Percentiles rank a stretch among this genome's conserved stretches.
phyloP scores from a whole-genome alignment of 139 green algal genomes.

The Coelastrella sp. region DNA sequence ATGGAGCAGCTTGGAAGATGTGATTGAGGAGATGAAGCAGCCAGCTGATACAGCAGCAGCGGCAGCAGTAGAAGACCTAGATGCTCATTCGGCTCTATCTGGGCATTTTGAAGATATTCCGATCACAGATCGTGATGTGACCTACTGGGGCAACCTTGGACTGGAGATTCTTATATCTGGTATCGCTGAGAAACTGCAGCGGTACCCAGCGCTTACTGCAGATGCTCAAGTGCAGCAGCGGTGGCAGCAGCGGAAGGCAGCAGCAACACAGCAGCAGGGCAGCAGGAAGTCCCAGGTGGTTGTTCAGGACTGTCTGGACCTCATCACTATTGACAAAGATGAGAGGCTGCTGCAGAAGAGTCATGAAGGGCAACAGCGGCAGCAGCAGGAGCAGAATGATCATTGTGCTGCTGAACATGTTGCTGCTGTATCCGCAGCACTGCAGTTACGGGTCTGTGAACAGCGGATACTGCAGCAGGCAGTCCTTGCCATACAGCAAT shows the following conservation, averaged over 20 bases:
- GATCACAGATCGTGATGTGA: not conserved
- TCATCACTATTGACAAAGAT: not conserved
- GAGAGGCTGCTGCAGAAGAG: not conserved
- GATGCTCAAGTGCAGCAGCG: not conserved
- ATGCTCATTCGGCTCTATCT: not conserved
- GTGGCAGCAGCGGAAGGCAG: not conserved
- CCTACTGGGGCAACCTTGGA: slow-evolving; percentile 1
- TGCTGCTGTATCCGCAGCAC: slow-evolving; percentile 18
- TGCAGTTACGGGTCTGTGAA: slow-evolving; percentile 23
- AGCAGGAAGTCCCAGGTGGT: not conserved
- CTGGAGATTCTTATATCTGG: slow-evolving; percentile 6
- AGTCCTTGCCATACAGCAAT: not conserved
- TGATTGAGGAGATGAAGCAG: not conserved
- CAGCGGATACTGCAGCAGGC: slow-evolving; percentile 24
- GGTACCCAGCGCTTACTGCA: not conserved
- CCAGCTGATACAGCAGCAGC: slow-evolving; percentile 1
- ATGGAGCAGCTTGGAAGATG: slow-evolving; percentile 17
- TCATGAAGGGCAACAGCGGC: not conserved
- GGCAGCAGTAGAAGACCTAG: not conserved
- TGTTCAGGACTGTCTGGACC: not conserved
- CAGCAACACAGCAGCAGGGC: not conserved
- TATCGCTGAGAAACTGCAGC: not conserved
- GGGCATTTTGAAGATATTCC: slow-evolving; percentile 24
- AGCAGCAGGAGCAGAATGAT: not conserved
- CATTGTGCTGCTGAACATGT: not conserved